Percentiles rank a stretch among this genome's conserved stretches.
Conservation (phyloP, 129 eudicot genomes). For the Pittosporum tobira region DNA sequence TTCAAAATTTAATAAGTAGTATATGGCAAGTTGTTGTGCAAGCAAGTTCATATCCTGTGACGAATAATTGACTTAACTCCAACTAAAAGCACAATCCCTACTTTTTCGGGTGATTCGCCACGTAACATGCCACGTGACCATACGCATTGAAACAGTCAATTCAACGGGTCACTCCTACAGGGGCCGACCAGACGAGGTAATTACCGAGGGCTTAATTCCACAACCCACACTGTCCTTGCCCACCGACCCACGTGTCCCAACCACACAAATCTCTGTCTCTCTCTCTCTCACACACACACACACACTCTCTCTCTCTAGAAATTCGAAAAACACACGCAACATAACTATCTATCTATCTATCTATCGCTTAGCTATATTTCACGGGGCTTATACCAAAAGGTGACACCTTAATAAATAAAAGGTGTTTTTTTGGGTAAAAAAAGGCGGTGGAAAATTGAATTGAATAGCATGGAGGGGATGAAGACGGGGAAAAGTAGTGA, state of each 20-base stretch:
- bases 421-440: neutral
- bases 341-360: neutral
- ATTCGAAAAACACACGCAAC: neutral
- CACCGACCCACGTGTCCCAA: conserved; percentile 34
- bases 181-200: conserved; percentile 10
- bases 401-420: neutral
- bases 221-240: neutral
- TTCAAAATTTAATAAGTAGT: no score
- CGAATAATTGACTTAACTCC: no score
- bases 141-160: no score
- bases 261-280: conserved; percentile 9
- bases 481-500: conserved; percentile 21
- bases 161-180: conserved; percentile 2
- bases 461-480: conserved; percentile 2
- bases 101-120: no score
- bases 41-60: no score
- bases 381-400: conserved; percentile 13
- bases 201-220: no score
- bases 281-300: neutral
- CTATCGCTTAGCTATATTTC: neutral
- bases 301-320: neutral
- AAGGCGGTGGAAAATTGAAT: neutral
- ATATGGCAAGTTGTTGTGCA: no score
- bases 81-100: no score
- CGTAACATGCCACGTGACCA: no score